Conservation (phyloP, 306 rosid species). For the Gillenia trifoliata region DNA sequence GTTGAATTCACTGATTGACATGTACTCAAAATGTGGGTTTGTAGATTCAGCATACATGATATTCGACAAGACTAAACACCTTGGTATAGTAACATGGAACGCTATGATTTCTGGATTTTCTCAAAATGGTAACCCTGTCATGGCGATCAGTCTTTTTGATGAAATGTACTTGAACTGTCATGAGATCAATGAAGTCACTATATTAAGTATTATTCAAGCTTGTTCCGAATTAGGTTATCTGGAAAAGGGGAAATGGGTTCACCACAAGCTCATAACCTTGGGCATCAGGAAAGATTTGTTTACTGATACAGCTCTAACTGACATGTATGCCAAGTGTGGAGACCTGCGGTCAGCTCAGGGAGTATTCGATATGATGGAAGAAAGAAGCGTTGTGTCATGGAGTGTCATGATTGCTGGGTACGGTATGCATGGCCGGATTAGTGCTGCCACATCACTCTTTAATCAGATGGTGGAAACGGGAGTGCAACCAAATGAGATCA, state of each 20-base stretch:
- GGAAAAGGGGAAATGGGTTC: constrained; percentile 89
- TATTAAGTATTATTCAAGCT: constrained; percentile 83
- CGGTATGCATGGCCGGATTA: constrained; percentile 68
- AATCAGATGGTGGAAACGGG: constrained; percentile 51
- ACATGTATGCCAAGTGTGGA: constrained; percentile 91
- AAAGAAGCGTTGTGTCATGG: constrained; percentile 82
- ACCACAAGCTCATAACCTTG: constrained; percentile 58
- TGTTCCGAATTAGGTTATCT: constrained; percentile 73
- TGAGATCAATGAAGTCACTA: constrained; percentile 61
- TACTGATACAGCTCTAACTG: constrained; percentile 61
- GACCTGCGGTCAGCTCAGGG: constrained; percentile 53
- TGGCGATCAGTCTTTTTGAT: constrained; percentile 72
- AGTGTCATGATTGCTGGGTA: constrained; percentile 79
- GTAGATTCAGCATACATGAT: constrained; percentile 50
- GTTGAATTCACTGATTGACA: constrained; percentile 68
- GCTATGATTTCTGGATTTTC: constrained; percentile 81
- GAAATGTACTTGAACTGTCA: constrained; percentile 47
- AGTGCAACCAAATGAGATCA: constrained; percentile 65
- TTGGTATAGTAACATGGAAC: constrained; percentile 73
- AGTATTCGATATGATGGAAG: constrained; percentile 56
- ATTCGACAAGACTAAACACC: constrained; percentile 37
- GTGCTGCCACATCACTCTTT: constrained; percentile 53
- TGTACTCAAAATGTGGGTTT: constrained; percentile 85
- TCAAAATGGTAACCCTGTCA: constrained; percentile 60
- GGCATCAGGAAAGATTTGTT: constrained; percentile 50